Evolutionary conservation across 345 rosid species (phyloP).

Genomic region (Dovyalis caffra): DNA sequence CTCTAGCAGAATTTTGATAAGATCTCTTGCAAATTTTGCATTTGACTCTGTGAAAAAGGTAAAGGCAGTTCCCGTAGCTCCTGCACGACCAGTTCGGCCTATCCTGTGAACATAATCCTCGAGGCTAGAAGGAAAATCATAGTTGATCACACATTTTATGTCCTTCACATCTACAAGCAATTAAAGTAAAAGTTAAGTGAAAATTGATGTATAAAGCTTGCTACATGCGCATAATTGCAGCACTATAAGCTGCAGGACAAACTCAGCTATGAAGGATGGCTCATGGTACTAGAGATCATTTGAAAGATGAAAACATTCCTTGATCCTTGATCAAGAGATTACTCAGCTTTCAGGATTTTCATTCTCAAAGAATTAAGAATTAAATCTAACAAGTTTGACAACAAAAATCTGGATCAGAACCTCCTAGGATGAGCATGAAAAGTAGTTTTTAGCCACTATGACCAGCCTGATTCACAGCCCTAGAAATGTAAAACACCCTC

Average conservation of each 20-base stretch:
- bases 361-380: background rate
- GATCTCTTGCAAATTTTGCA: constrained; percentile 81
- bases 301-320: background rate
- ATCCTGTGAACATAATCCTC: constrained; percentile 98
- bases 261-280: background rate
- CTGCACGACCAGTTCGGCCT: constrained; percentile 98
- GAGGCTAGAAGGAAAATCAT: constrained; percentile 86
- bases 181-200: constrained; percentile 16
- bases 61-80: constrained; percentile 89
- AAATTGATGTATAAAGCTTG: background rate
- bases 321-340: background rate
- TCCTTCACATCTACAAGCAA: constrained; percentile 91
- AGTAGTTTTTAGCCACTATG: background rate
- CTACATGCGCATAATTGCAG: too few species aligned
- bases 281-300: background rate
- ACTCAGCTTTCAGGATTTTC: background rate
- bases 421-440: background rate
- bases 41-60: constrained; percentile 83
- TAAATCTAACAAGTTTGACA: constrained; percentile 16
- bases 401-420: background rate
- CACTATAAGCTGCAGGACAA: background rate
- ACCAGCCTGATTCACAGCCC: constrained; percentile 6
- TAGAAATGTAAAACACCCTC: constrained; percentile 35
- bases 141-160: constrained; percentile 95
- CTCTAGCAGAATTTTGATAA: constrained; percentile 83